Evolutionary conservation across 192 early-diverging fungal genomes (phyloP).

Genomic region (Coemansia sp.): DNA sequence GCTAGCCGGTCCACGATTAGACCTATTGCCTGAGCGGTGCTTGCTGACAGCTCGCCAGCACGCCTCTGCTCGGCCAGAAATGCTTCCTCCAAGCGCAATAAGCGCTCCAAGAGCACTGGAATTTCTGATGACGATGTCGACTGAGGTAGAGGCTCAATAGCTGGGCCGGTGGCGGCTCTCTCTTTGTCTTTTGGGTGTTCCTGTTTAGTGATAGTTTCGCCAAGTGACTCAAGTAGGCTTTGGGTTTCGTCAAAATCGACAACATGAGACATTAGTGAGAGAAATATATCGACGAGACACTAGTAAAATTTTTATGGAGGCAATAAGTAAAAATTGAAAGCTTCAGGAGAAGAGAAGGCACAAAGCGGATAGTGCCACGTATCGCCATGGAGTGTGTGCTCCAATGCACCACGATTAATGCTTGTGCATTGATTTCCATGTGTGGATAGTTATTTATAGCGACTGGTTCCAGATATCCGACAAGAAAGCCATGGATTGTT

Average conservation of each 20-base stretch:
- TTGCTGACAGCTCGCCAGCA: background rate
- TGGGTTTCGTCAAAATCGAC: too few species aligned
- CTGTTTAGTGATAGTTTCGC: background rate
- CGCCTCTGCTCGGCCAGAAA: background rate
- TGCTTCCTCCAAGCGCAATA: background rate
- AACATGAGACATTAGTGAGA: background rate
- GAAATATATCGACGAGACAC: too few species aligned
- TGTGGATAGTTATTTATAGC: too few species aligned
- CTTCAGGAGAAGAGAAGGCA: too few species aligned
- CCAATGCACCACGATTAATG: too few species aligned
- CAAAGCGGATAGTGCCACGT: too few species aligned
- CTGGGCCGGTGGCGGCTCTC: background rate
- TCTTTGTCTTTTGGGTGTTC: background rate
- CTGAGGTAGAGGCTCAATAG: background rate
- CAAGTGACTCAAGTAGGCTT: background rate
- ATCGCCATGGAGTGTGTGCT: too few species aligned
- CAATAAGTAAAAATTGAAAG: too few species aligned
- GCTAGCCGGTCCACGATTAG: background rate
- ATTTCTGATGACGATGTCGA: background rate
- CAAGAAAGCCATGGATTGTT: too few species aligned
- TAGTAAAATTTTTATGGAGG: too few species aligned
- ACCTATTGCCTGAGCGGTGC: background rate
- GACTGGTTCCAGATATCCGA: too few species aligned
- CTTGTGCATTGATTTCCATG: too few species aligned
- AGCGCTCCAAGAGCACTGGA: background rate